Base-by-base conservation (phyloP, 352 stramenopile species). In the Pythium rishiriense region DNA sequence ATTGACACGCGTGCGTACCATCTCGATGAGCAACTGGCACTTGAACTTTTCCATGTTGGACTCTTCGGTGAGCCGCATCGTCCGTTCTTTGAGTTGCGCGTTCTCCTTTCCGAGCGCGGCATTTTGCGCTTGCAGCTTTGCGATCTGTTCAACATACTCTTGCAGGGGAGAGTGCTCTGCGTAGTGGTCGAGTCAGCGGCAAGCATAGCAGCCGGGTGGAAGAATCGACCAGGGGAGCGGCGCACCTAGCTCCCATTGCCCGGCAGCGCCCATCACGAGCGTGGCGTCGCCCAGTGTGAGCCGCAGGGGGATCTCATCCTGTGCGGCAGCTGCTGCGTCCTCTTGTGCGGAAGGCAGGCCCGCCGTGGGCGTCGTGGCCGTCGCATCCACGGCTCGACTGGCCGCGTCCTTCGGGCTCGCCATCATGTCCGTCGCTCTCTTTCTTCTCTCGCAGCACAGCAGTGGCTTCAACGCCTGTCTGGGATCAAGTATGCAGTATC, bases 31-130 rank as follows among this genome's bases (percentile, higher is more conserved):
- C 29, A 96, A 69, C 57, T 94, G 83, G 56, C 85, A 92, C 64
- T 92, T 96, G 63, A 96, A 96, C 56, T 93, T 93, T 47, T 92
- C 84, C 81, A 96, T 91, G 61, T 93, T 93, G 43, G 76, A 88
- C 47, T 94, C 87, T 46, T 94, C 83, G 3, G 70, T 82, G 60
- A 94, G 72, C 17, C 87, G 83, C 8, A 62, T 33, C 31, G 73
- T 88, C 22, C 77, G 81, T 25, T 91, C 81, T 35, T 69, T 67
- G 28, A 96, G 72, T 46, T 81, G 65, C 0, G 65, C 57, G 58
- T 93, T 92, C 58, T 93, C 87, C 10, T 59, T 67, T 47, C 91
- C 79, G 0, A 96, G 65, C 1, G 58, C 46, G 19, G 63, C 62
- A 29, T 86, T 88, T 11, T 71, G 73, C 47, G 79, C 70, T 26